phyloP scores from a whole-genome alignment of 1,284 basidiomycete species.

The Cerrena zonata region DNA sequence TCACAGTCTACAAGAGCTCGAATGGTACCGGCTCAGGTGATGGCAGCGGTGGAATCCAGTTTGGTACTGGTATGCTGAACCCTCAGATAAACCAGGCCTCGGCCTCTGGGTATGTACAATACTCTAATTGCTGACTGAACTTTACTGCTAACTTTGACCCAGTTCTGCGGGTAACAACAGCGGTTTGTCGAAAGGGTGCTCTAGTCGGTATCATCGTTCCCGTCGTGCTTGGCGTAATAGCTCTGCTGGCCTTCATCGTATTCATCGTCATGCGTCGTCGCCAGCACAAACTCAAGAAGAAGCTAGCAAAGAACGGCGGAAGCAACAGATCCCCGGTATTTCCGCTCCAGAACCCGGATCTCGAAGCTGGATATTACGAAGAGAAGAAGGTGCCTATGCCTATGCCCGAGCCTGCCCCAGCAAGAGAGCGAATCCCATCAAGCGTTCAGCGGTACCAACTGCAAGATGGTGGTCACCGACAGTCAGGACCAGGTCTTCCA shows the following conservation, averaged over 20 bases:
- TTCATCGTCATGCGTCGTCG: conserved; percentile 27
- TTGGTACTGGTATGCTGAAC: neutral
- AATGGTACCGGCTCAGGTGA: neutral
- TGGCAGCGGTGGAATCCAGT: neutral
- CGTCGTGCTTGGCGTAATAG: conserved; percentile 25
- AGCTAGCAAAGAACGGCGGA: conserved; percentile 2
- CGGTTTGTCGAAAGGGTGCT: conserved; percentile 16
- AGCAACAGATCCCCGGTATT: conserved; percentile 28
- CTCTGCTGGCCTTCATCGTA: conserved; percentile 25
- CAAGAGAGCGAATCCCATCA: neutral
- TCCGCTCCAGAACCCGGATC: conserved; percentile 37
- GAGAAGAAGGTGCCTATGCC: neutral
- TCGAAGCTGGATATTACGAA: neutral
- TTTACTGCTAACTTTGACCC: neutral
- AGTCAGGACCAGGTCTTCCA: neutral
- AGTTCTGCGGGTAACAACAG: neutral
- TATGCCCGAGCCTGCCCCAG: neutral
- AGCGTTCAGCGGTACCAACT: neutral
- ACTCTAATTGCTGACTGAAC: neutral
- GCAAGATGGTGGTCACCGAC: neutral
- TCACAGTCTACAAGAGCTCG: conserved; percentile 26
- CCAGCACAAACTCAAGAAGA: neutral
- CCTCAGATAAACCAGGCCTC: neutral
- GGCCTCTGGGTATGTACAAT: neutral
- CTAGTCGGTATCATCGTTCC: conserved; percentile 30